Base-by-base conservation (phyloP, 495 filamentous ascomycete species). In the Clavariopsis aquatica region DNA sequence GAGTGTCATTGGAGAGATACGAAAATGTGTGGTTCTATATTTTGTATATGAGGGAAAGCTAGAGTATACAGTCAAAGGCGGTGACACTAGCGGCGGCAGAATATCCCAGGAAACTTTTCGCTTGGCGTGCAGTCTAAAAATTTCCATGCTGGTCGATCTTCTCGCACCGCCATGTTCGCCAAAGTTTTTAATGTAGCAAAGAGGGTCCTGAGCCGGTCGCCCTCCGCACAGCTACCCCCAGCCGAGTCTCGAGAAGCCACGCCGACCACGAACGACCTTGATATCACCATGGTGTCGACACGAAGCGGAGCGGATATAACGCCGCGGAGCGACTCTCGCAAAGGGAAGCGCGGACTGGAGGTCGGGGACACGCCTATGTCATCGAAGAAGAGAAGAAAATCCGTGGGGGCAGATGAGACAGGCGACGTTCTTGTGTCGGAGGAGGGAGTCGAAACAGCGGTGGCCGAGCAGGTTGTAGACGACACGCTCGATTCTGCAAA, bases 231-330 rank as follows among this genome's bases (percentile, higher is more conserved):
- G 45, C 20, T 29, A 58, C n/a, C 4, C 22, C 29, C 68, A 7
- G 26, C 20, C 26, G 51, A 55, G 29, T 23, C 23, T 17, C 22
- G 17, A 27, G 41, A 60, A 51, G 17, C 54, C 7, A 61, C 34
- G 28, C 26, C 56, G 19, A 58, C 7, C 6, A 57, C 29, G 24
- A 52, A 41, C 28, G 36, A 49, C n/a, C 15, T 23, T 19, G 41
- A 53, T 12, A 20, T 29, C 29, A 49, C 46, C 45, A 71, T 71
- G 69, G 69, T 71, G 24, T 55, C 61, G n/a, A 70, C 64, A 20
- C 51, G 69, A 59, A 34, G 46, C 46, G 68, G 64, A 1, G 20
- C 58, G n/a, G 52, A 62, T 19, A 34, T 24, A 23, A 61, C 68
- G 27, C 57, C 60, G 49, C 45, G 28, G 38, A 62, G 58, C 51